Base-by-base conservation (phyloP, 2,329 filamentous ascomycete genomes). In the Elsinoe ampelina region DNA sequence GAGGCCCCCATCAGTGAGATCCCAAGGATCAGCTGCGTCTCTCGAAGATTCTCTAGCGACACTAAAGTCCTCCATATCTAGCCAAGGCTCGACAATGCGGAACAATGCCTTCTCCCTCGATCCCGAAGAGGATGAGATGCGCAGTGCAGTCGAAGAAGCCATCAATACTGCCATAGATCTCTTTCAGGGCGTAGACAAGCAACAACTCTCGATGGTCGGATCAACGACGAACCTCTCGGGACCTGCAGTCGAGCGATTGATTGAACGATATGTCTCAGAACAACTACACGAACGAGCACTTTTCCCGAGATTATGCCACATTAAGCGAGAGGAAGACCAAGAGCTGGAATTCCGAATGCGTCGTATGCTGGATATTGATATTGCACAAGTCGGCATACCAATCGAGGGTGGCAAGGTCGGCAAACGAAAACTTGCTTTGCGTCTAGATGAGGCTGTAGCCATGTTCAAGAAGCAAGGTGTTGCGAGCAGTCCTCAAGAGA, bases 161-260 rank as follows among this genome's bases (percentile, higher is more conserved):
- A 88, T 98, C 10, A 95, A 89, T 8, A 82, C 87, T 8, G 93
- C 91, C 0, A 97, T 98, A 62, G 93, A 98, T 66, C 78, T 97
- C 1, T 98, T 98, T 63, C 92, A 97, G 65, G 84, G 85, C 59
- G 92, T 98, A 5, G 93, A 98, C 68, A 95, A 95, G 69, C 89
- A 95, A 65, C 93, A 97, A 65, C 76, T 98, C 26, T 96, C 92
- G 2, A 78, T 95, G 35, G 78, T 98, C 3, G 93, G 91, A 15
- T 88, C 91, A 3, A 95, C 90, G 1, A 98, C 95, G 1, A 90
- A 96, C 67, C 74, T 98, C 54, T 97, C 93, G 0, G 92, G 93
- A 0, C 89, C 91, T 1, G 75, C 95, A 7, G 91, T 98, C 1
- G 95, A 98, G 72, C 84, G 88, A 60, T 78, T 98, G 65, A 96